Evolutionary conservation across 495 filamentous ascomycete species (phyloP).

Genomic region (Massariosphaeria phaeospora): DNA sequence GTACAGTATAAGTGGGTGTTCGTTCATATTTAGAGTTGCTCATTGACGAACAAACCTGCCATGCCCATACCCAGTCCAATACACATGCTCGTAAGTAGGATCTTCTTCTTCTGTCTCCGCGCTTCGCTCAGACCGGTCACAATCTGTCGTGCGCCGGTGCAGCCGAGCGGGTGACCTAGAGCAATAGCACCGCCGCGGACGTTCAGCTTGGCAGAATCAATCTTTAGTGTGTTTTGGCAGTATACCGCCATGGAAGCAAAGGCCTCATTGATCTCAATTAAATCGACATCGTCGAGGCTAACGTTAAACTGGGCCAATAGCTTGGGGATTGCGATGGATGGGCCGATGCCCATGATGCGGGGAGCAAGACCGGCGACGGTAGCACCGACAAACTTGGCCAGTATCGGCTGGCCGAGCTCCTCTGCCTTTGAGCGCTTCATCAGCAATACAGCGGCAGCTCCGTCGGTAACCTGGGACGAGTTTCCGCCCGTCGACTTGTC

Average conservation of each 20-base stretch:
- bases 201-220: slow-evolving; percentile 85
- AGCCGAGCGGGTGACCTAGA: slow-evolving; percentile 87
- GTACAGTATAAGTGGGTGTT: background rate
- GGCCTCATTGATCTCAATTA: slow-evolving; percentile 94
- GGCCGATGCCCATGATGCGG: slow-evolving; percentile 95
- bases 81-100: slow-evolving; percentile 43
- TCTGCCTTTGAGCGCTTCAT: slow-evolving; percentile 91
- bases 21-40: slow-evolving; percentile 36
- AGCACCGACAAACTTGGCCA: slow-evolving; percentile 90
- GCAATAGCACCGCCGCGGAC: slow-evolving; percentile 87
- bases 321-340: slow-evolving; percentile 91
- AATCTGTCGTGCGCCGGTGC: slow-evolving; percentile 79
- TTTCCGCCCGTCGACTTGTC: slow-evolving; percentile 91
- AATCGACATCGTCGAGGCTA: slow-evolving; percentile 74
- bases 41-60: slow-evolving; percentile 41
- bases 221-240: slow-evolving; percentile 68
- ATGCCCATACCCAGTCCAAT: slow-evolving; percentile 43
- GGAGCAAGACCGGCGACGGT: slow-evolving; percentile 87
- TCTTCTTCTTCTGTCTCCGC: slow-evolving; percentile 49
- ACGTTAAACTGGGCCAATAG: slow-evolving; percentile 75
- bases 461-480: slow-evolving; percentile 91
- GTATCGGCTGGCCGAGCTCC: slow-evolving; percentile 81
- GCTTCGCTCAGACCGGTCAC: slow-evolving; percentile 69
- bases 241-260: slow-evolving; percentile 98
- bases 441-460: slow-evolving; percentile 81